A percentile compares a stretch with the other conserved stretches of the same genome.
phyloP scores from a whole-genome alignment of 2,329 filamentous ascomycete species.

The Ophiostoma sp. region DNA sequence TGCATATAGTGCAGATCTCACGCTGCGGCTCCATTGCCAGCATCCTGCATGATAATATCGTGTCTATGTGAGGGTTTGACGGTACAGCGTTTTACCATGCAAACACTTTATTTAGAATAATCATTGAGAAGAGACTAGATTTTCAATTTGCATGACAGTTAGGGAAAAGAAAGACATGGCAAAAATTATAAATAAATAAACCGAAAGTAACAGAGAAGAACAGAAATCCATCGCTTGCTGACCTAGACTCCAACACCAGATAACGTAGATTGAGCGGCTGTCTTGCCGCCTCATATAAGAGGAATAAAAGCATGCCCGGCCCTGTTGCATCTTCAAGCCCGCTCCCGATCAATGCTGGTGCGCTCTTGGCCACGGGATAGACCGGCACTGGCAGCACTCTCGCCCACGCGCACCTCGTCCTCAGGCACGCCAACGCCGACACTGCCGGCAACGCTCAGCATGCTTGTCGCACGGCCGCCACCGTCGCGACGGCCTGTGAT shows the following conservation, averaged over 20 bases:
- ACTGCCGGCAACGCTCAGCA: slow-evolving; percentile 38
- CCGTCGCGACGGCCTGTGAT: slow-evolving; percentile 45
- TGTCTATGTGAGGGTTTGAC: neutral
- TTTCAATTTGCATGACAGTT: neutral
- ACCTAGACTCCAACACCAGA: neutral
- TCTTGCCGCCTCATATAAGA: neutral
- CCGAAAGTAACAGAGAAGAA: neutral
- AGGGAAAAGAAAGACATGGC: neutral
- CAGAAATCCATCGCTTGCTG: neutral
- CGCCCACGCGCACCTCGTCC: slow-evolving; percentile 56
- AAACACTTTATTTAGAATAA: neutral
- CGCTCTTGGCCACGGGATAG: slow-evolving; percentile 26
- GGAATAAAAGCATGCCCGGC: neutral
- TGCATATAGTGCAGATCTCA: neutral
- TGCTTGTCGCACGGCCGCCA: slow-evolving; percentile 43
- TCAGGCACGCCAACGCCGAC: slow-evolving; percentile 53
- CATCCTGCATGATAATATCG: neutral
- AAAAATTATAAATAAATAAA: neutral
- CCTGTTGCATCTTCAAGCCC: neutral
- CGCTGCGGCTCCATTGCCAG: neutral
- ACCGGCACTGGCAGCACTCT: slow-evolving; percentile 53
- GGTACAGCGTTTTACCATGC: neutral
- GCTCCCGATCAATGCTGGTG: slow-evolving; percentile 13
- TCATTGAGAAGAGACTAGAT: neutral
- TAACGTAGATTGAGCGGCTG: neutral